These are phyloP conservation scores for Henckelia pumila DNA, from an alignment of 257 asterid species.

Conservation along the genomic window DNA sequence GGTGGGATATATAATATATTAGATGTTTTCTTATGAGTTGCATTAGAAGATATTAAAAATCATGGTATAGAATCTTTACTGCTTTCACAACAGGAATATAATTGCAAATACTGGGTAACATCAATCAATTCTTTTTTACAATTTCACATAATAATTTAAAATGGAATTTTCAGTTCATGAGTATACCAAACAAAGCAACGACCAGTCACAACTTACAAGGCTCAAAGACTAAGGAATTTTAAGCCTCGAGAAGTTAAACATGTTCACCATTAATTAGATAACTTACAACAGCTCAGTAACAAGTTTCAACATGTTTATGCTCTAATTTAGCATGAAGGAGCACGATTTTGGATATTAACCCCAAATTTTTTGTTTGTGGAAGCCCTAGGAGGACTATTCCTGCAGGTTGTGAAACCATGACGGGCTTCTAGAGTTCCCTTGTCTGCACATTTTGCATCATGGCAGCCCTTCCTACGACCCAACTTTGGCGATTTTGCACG, in stretches of 20 bases:
- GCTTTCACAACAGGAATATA: slow-evolving; percentile 13
- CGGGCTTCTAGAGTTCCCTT: slow-evolving; percentile 32
- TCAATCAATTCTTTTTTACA: slow-evolving; percentile 42
- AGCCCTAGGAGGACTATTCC: slow-evolving; percentile 29
- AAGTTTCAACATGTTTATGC: slow-evolving; percentile 25
- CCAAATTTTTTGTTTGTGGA: slow-evolving; percentile 33
- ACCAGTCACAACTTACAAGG: slow-evolving; percentile 20
- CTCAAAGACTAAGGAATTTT: slow-evolving; percentile 10
- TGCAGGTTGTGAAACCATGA: slow-evolving; percentile 37
- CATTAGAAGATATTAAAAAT: neutral
- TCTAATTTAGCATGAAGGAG: slow-evolving; percentile 27
- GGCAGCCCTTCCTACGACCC: slow-evolving; percentile 59
- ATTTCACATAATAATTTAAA: slow-evolving; percentile 37
- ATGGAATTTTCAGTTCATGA: slow-evolving; percentile 24
- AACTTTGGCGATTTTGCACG: slow-evolving; percentile 79
- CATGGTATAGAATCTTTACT: neutral
- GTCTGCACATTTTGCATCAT: slow-evolving; percentile 35
- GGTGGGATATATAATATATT: too few relatives aligned
- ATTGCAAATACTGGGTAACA: slow-evolving; percentile 31
- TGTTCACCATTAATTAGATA: slow-evolving; percentile 18
- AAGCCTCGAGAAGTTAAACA: slow-evolving; percentile 32
- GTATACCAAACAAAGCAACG: slow-evolving; percentile 30
- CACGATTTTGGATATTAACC: slow-evolving; percentile 27
- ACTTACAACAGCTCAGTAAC: slow-evolving; percentile 39
- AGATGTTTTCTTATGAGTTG: too few relatives aligned